These are phyloP conservation scores for Tolypocladium pustulatum DNA, from an alignment of 2,329 filamentous ascomycete species.

Conservation along the genomic window DNA sequence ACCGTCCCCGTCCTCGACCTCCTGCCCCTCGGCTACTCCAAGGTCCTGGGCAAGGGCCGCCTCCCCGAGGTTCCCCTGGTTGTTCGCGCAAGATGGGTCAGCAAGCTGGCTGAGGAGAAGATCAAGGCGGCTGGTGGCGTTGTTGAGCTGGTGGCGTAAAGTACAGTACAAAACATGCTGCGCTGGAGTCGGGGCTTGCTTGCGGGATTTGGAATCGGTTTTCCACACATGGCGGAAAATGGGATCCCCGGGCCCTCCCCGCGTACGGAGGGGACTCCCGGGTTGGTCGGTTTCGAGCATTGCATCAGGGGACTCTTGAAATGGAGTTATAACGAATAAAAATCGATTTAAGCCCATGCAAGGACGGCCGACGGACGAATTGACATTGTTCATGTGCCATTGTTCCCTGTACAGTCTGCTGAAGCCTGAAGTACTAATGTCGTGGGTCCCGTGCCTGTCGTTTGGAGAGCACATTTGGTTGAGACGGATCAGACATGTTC, in stretches of 20 bases:
- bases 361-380: neutral
- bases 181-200: neutral
- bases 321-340: constrained; percentile 30
- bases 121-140: constrained; percentile 97
- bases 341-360: constrained; percentile 25
- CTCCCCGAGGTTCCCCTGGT: constrained; percentile 88
- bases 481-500: no score
- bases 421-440: neutral
- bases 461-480: no score
- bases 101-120: constrained; percentile 95
- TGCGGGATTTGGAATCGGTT: constrained; percentile 7
- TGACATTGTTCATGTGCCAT: neutral
- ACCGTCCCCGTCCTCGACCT: constrained; percentile 97
- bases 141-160: constrained; percentile 83
- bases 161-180: constrained; percentile 7
- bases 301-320: constrained; percentile 29
- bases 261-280: constrained; percentile 14
- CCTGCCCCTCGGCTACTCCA: constrained; percentile 93
- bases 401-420: neutral
- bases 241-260: constrained; percentile 1
- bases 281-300: constrained; percentile 29
- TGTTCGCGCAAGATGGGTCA: constrained; percentile 91
- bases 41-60: constrained; percentile 97
- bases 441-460: no score
- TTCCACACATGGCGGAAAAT: constrained; percentile 8